Base-by-base conservation (phyloP, 148 eudicot species). In the Chenopodium berlandieri region DNA sequence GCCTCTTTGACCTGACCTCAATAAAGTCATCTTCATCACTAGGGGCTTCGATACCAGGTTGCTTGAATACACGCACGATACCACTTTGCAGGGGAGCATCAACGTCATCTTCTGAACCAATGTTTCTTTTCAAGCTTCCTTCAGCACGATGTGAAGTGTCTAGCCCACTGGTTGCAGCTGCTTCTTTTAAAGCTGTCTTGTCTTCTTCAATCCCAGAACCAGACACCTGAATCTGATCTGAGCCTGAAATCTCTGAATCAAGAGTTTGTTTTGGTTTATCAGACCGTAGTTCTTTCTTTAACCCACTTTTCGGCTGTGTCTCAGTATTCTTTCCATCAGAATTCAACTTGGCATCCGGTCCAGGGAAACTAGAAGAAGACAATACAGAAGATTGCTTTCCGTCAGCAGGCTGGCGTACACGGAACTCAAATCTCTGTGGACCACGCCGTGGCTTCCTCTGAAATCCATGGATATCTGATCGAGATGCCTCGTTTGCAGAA, bases 21-120 rank as follows among this genome's bases (percentile, higher is more conserved):
- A 94, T 94, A 79, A 96, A 96, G 83, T 94, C 97, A 89, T 96
- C 98, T 79, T 91, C 99, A 74, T 96, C 99, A 82, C 98, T 96
- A 3, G 94, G 93, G 46, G 90, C 88, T 87, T 96, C 99, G 58
- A 96, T 96, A 63, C 98, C 99, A 82, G 99, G 89, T 80, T 96
- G 99, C 75, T 90, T 84, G 77, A 86, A 96, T 73, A 94, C 89
- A 52, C 91, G 90, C 50, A 94, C 98, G 76, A 96, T 79, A 73
- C 99, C 99, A 84, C 92, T 94, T 80, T 94, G 98, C 89, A 94
- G 85, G 37, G 99, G 99, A 77, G 95, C 94, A 85, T 92, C 98
- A 76, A 89, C 88, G 86, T 96, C 94, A 67, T 88, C 97, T 83
- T 90, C 97, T 54, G 91, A 83, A 81, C 58, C 76, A 54, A 87